A percentile compares a stretch with the other conserved stretches of the same genome.
These are phyloP conservation scores for Pseudoneurospora amorphoporcata DNA, from an alignment of 495 filamentous ascomycete genomes.

Conservation along the genomic window DNA sequence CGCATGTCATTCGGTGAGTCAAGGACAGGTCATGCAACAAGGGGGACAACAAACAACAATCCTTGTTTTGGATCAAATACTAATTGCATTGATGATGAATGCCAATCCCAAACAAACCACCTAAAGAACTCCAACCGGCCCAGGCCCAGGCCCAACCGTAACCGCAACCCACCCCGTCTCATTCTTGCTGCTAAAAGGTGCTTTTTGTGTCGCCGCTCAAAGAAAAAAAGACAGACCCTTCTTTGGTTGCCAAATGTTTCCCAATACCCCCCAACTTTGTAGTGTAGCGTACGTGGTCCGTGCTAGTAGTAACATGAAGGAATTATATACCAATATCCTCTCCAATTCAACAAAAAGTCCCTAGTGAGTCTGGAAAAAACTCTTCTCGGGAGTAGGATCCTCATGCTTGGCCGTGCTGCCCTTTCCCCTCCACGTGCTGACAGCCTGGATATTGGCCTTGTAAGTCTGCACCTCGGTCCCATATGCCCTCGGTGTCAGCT, in stretches of 20 bases:
- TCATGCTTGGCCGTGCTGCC: constrained; percentile 73
- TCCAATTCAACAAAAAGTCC: background rate
- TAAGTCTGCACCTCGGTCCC: constrained; percentile 78
- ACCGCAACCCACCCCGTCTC: background rate
- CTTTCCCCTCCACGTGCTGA: constrained; percentile 89
- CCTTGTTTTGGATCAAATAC: background rate
- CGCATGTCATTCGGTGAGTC: background rate
- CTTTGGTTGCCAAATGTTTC: background rate
- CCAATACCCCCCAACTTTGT: background rate
- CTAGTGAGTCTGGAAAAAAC: background rate
- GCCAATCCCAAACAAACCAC: background rate
- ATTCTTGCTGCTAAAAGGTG: background rate
- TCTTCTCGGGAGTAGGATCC: constrained; percentile 31
- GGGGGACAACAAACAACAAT: no score
- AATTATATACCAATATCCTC: background rate
- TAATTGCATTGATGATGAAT: background rate
- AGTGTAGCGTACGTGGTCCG: background rate
- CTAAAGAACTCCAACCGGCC: background rate
- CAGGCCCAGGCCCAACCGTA: background rate
- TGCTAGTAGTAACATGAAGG: background rate
- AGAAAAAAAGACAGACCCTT: background rate
- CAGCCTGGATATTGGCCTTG: constrained; percentile 83
- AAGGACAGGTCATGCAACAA: no score
- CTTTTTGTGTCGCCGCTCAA: background rate
- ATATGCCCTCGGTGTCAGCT: constrained; percentile 91